Evolutionary conservation across 2,329 filamentous ascomycete genomes (phyloP), one percentile per base, ranked within the genome.

Genomic region (Colletotrichum nymphaeae): DNA sequence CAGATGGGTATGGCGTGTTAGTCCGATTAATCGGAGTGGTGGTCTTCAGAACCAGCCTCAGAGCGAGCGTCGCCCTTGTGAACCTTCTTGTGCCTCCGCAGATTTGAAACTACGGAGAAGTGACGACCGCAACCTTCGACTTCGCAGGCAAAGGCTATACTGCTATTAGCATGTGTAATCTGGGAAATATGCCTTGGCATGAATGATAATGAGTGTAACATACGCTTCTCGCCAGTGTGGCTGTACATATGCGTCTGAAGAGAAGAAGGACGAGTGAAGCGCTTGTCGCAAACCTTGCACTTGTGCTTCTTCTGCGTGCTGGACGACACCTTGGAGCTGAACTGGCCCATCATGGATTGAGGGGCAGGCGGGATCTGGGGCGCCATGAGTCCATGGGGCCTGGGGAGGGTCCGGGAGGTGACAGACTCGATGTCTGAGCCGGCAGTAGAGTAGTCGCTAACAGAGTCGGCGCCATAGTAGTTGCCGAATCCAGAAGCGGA

Each of bases 301-400:
- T 98, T 98, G 87, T 98, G 97, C 88, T 98, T 98, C 91, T 98
- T 98, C 82, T 98, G 95, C 11, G 96, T 97, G 85, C 95, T 98
- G 22, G 94, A 95, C 0, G 95, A 95, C 65, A 98, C 93, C 85
- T 98, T 98, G 75, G 96, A 98, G 84, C 94, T 98, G 86, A 98
- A 98, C 79, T 97, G 95, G 65, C 95, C 92, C 97, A 99, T 99
- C 95, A 99, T 98, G 0, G 95, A 97, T 81, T 97, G 94, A 1
- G 95, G 95, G 22, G 95, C 95, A 1, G 95, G 95, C 1, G 95
- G 94, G 37, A 92, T 88, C 75, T 88, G 89, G 71, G 88, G 91
- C 56, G 86, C 86, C 84, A 89, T 87, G 67, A 89, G 78, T 49
- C 90, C 92, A 30, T 92, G 91, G 1, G 95, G 94, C 66, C 94